These are phyloP conservation scores for Nigrospora oryzae DNA, from an alignment of 2,329 filamentous ascomycete species.

Conservation along the genomic window DNA sequence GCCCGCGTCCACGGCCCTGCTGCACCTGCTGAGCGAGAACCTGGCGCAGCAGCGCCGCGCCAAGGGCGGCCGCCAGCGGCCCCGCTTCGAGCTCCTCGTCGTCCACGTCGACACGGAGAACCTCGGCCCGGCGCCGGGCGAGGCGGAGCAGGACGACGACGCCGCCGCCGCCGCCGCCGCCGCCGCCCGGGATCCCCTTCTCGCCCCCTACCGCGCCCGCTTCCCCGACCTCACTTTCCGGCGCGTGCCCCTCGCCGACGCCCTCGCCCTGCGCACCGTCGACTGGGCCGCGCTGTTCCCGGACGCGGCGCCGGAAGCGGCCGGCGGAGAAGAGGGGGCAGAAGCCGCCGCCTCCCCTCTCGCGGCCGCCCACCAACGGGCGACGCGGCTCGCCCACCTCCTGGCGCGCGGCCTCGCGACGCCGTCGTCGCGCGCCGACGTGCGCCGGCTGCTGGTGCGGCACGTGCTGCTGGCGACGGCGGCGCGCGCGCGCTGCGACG, in stretches of 20 bases:
- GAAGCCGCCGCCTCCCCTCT: not conserved
- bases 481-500: slow-evolving; percentile 52
- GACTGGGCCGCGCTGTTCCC: slow-evolving; percentile 42
- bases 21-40: slow-evolving; percentile 68
- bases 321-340: not conserved
- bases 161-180: not conserved
- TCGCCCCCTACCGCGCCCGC: slow-evolving; percentile 34
- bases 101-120: slow-evolving; percentile 42
- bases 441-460: slow-evolving; percentile 61
- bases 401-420: slow-evolving; percentile 55
- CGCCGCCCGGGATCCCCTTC: not conserved
- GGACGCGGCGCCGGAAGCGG: slow-evolving; percentile 8
- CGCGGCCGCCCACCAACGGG: slow-evolving; percentile 2
- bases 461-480: slow-evolving; percentile 63
- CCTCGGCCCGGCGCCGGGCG: slow-evolving; percentile 5
- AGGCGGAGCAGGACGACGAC: not conserved
- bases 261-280: slow-evolving; percentile 42
- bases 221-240: slow-evolving; percentile 63
- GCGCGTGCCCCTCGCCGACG: slow-evolving; percentile 53
- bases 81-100: slow-evolving; percentile 54
- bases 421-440: slow-evolving; percentile 67
- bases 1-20: slow-evolving; percentile 66
- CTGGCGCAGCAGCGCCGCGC: slow-evolving; percentile 55
- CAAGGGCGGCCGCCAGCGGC: slow-evolving; percentile 36
- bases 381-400: slow-evolving; percentile 35